Base-by-base conservation (phyloP, 2,329 filamentous ascomycete genomes). In the Penicillium sp. region DNA sequence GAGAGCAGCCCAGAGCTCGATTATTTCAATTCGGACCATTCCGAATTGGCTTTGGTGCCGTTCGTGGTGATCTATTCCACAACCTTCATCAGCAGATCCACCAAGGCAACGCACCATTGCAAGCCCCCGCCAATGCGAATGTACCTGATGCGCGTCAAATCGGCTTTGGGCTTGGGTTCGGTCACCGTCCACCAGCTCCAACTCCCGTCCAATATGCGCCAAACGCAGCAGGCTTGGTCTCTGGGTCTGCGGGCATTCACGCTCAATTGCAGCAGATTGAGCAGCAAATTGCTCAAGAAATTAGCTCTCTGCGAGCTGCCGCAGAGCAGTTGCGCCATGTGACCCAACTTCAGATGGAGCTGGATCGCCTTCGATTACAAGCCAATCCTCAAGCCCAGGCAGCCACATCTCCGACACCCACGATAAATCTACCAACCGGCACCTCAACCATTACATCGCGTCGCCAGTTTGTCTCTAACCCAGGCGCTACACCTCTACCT, bases 11-110 rank as follows among this genome's bases (percentile, higher is more conserved):
- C 13, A 82, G 84, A 55, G 84, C 88, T 64, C 83, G 88, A 45
- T 83, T 91, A 59, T 88, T 90, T 69, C 90, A 91, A 68, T 79
- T 95, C 51, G 91, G 91, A 0, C 91, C 91, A 2, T 80, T 95
- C 35, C 83, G 91, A 30, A 80, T 95, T 24, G 91, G 89, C 0
- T 91, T 94, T 69, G 81, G 84, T 22, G 84, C 83, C 47, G 81
- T 90, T 77, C 75, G 89, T 77, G 76, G 82, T 22, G 86, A 91
- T 59, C 67, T 81, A 61, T 83, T 91, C 37, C 84, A 88, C 59
- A 88, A 91, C 65, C 80, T 92, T 67, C 88, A 86, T 5, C 86
- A 89, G 62, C 86, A 86, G 63, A 82, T 91, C 50, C 75, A 77
- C 44, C 79, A 82, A 68, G 86, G 86, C 45, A 82, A 78, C 54